Evolutionary conservation across 768 basidiomycete species (phyloP).

Genomic region (Boletus sp.): DNA sequence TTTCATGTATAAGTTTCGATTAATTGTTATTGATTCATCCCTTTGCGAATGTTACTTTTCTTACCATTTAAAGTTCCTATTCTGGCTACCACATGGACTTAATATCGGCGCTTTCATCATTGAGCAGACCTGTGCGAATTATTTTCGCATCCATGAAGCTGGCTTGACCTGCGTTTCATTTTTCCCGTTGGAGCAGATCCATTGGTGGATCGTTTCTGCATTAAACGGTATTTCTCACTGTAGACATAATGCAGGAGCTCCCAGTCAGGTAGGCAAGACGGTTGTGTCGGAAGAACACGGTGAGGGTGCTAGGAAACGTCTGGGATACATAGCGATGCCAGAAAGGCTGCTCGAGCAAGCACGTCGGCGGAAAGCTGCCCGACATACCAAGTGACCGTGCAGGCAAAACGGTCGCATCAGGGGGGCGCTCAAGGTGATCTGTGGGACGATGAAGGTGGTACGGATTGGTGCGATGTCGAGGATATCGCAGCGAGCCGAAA

Average conservation of each 20-base stretch:
- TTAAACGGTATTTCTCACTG: constrained; percentile 7
- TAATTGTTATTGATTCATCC: background rate
- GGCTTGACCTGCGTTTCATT: background rate
- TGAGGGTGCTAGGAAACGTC: background rate
- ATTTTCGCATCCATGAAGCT: background rate
- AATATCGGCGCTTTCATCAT: background rate
- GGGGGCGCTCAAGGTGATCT: background rate
- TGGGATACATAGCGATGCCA: background rate
- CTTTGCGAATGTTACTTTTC: background rate
- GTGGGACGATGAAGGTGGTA: background rate
- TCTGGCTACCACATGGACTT: background rate
- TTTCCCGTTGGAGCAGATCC: background rate
- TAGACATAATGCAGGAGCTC: background rate
- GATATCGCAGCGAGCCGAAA: background rate
- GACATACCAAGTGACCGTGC: background rate
- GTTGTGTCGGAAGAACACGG: background rate
- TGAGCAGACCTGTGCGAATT: background rate
- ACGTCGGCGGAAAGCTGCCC: background rate
- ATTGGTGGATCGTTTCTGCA: background rate
- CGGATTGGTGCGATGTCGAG: background rate
- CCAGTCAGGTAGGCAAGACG: background rate
- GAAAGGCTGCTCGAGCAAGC: background rate
- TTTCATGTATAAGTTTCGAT: background rate
- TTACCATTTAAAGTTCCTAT: background rate
- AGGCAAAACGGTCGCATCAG: background rate